phyloP scores from a whole-genome alignment of 2,329 filamentous ascomycete species.

The Xylariaceae sp. region DNA sequence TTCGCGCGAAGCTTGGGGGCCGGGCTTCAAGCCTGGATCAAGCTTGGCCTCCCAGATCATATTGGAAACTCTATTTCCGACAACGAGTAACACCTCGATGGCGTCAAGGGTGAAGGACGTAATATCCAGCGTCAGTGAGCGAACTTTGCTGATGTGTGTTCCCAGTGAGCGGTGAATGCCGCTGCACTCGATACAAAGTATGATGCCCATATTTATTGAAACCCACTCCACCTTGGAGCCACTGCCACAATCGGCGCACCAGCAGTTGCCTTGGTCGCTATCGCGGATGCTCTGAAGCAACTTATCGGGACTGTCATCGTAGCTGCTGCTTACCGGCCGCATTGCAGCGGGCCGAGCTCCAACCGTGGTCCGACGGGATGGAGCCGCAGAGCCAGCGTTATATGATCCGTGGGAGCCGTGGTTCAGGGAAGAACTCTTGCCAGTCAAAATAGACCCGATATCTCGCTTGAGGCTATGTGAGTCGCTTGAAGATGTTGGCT shows the following conservation, averaged over 20 bases:
- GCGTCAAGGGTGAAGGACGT: conserved; percentile 96
- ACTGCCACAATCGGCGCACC: conserved; percentile 92
- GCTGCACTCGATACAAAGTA: conserved; percentile 96
- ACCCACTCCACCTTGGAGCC: conserved; percentile 96
- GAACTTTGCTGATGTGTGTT: conserved; percentile 95
- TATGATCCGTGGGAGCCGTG: conserved; percentile 49
- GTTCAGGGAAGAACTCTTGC: conserved; percentile 73
- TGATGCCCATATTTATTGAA: conserved; percentile 93
- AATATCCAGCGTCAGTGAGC: conserved; percentile 90
- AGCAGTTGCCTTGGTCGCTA: conserved; percentile 85
- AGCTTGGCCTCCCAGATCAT: conserved; percentile 92
- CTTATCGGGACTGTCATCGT: conserved; percentile 79
- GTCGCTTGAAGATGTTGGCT: conserved; percentile 44
- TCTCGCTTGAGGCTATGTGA: conserved; percentile 66
- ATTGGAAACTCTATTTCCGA: conserved; percentile 93
- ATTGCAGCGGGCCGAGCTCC: conserved; percentile 75
- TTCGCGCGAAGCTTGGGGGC: conserved; percentile 75
- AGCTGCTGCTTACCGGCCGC: conserved; percentile 64
- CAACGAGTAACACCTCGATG: conserved; percentile 82
- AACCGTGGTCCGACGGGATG: conserved; percentile 83
- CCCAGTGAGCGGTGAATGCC: conserved; percentile 94
- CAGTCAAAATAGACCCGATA: conserved; percentile 87
- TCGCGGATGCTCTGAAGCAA: conserved; percentile 83
- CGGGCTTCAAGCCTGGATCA: conserved; percentile 68
- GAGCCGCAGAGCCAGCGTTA: conserved; percentile 48